A percentile compares a stretch with the other conserved stretches of the same genome.
These are phyloP conservation scores for Trichoderma sp. DNA, from an alignment of 2,329 filamentous ascomycete species.

Conservation along the genomic window DNA sequence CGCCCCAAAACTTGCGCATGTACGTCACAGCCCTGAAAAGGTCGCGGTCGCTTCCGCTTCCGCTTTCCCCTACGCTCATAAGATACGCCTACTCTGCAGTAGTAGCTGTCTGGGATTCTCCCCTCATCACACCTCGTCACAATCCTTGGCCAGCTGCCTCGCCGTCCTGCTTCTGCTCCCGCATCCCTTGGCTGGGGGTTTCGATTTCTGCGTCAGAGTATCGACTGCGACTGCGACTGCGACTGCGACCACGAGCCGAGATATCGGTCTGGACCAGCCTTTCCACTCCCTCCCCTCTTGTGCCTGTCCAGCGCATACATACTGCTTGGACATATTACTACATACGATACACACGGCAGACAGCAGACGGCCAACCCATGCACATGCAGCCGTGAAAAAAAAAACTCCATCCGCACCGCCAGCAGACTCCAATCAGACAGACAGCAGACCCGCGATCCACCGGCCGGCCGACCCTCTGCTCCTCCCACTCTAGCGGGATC, in stretches of 20 bases:
- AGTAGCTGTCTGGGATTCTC: constrained; percentile 5
- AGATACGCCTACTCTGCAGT: no score
- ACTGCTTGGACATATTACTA: neutral
- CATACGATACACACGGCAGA: neutral
- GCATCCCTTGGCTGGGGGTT: neutral
- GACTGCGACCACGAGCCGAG: no score
- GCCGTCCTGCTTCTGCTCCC: neutral
- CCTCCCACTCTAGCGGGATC: constrained; percentile 8
- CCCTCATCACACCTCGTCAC: constrained; percentile 28
- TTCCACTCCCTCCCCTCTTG: neutral
- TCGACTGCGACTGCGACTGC: no score
- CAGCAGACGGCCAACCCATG: neutral
- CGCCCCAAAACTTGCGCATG: neutral
- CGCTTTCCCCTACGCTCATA: neutral
- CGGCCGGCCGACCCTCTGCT: neutral
- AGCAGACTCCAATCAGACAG: no score
- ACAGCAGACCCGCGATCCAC: neutral
- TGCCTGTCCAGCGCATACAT: neutral
- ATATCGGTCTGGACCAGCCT: neutral
- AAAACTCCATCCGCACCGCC: no score
- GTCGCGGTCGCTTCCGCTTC: neutral
- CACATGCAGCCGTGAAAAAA: no score
- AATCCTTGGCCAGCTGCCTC: constrained; percentile 26
- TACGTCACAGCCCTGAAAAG: constrained; percentile 1
- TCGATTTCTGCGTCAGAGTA: neutral